phyloP scores from a whole-genome alignment of 345 rosid species.

The Psidium friedrichsthalianum region DNA sequence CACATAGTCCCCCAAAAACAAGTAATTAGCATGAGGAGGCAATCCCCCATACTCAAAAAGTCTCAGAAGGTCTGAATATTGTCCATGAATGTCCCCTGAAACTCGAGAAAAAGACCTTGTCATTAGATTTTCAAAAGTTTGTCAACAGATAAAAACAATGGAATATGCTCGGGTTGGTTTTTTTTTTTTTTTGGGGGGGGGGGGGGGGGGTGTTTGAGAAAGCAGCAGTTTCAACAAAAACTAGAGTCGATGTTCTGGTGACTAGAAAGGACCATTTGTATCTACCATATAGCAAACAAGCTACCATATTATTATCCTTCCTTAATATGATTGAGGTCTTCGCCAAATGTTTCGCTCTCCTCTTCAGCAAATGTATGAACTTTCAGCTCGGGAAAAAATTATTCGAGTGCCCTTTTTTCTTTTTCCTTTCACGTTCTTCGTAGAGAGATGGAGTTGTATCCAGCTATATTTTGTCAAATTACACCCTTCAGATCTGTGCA shows the following conservation, averaged over 20 bases:
- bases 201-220: no score
- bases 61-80: slow-evolving; percentile 76
- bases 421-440: neutral
- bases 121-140: neutral
- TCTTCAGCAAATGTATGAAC: neutral
- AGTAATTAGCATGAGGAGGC: slow-evolving; percentile 68
- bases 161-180: neutral
- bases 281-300: neutral
- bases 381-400: neutral
- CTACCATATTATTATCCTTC: neutral
- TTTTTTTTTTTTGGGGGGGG: no score
- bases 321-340: neutral
- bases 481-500: neutral
- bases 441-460: neutral
- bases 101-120: slow-evolving; percentile 5
- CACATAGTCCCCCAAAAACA: slow-evolving; percentile 79
- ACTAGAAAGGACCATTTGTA: neutral
- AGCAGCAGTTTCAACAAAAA: neutral
- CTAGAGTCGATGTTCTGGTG: neutral
- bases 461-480: neutral
- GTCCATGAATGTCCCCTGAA: slow-evolving; percentile 86
- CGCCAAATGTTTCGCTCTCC: neutral
- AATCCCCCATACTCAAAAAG: slow-evolving; percentile 81
- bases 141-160: neutral
- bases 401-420: neutral